phyloP scores from a whole-genome alignment of 495 filamentous ascomycete species.

The Niebla homalea region DNA sequence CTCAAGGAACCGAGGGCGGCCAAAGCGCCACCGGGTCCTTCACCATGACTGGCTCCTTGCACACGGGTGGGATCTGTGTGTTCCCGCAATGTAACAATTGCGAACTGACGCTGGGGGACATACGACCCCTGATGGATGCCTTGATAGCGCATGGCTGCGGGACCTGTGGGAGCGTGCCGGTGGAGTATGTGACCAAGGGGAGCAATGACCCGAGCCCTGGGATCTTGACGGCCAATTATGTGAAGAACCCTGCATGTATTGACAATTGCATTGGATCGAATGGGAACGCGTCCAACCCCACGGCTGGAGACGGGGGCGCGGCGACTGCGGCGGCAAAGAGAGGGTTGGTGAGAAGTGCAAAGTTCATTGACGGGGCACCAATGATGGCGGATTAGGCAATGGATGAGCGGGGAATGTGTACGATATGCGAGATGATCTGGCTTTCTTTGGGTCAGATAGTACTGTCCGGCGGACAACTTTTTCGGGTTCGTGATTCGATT shows the following conservation, averaged over 20 bases:
- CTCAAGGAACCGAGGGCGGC: background rate
- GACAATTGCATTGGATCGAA: slow-evolving; percentile 11
- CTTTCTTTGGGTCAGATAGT: too few relatives aligned
- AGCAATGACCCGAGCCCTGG: slow-evolving; percentile 16
- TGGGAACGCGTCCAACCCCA: slow-evolving; percentile 16
- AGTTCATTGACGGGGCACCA: too few relatives aligned
- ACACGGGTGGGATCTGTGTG: background rate
- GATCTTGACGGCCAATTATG: slow-evolving; percentile 21
- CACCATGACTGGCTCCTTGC: too few relatives aligned
- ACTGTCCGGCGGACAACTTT: too few relatives aligned
- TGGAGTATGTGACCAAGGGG: slow-evolving; percentile 14
- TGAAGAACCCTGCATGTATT: slow-evolving; percentile 11
- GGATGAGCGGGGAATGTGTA: too few relatives aligned
- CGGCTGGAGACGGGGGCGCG: too few relatives aligned
- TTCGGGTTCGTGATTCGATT: too few relatives aligned
- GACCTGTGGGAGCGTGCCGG: slow-evolving; percentile 17
- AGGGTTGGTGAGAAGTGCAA: too few relatives aligned
- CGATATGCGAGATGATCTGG: too few relatives aligned
- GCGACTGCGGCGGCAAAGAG: too few relatives aligned
- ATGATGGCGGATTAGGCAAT: too few relatives aligned
- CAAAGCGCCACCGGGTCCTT: too few relatives aligned
- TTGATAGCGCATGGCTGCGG: slow-evolving; percentile 13
- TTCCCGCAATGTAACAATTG: background rate
- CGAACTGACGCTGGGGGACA: background rate
- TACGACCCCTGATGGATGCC: slow-evolving; percentile 10